Evolutionary conservation across 768 basidiomycete species (phyloP), one percentile per base, ranked within the genome.

Genomic region (Clavaria fumosa): DNA sequence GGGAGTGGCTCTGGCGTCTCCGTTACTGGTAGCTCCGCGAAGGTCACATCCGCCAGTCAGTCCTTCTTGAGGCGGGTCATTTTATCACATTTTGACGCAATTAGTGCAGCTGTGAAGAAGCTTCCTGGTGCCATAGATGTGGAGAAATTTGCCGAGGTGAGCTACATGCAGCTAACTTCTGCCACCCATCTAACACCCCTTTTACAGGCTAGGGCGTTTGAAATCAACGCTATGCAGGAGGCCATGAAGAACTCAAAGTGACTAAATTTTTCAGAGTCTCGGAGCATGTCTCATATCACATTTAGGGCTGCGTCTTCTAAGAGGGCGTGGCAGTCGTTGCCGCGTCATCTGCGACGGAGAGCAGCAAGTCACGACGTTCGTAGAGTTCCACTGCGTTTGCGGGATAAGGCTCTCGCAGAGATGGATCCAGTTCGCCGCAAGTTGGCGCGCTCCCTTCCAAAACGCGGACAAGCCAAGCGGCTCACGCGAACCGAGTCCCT

Each of bases 331-430:
- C 93, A 99, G 56, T 76, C 81, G 7, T 69, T 97, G 5, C 93
- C 93, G 7, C 72, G 93, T 12, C 85, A 90, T 56, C 67, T 99
- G 17, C 72, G 95, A 20, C 69, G 93, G 31, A 67, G 93, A 50
- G 93, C 93, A 7, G 93, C 95, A 2, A 90, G 86, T 50, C 93
- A 97, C 55, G 82, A 96, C 55, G 77, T 89, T 17, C 77, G 88
- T 3, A 75, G 91, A 7, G 85, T 99, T 21, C 93, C 93, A 1
- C 53, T 70, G n/a, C 69, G 82, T 12, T 62, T 97, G 21, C 69
- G 91, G 38, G 74, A 72, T 32, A 83, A 81, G 52, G 91, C 93
- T 3, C 66, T 66, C 14, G 66, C 75, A 20, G 93, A 97, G 70
- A 72, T 71, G 69, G 67, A 66, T 47, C 50, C 61, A 4, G 50